These are phyloP conservation scores for Fusarium staphyleae DNA, from an alignment of 2,329 filamentous ascomycete genomes.

Conservation along the genomic window DNA sequence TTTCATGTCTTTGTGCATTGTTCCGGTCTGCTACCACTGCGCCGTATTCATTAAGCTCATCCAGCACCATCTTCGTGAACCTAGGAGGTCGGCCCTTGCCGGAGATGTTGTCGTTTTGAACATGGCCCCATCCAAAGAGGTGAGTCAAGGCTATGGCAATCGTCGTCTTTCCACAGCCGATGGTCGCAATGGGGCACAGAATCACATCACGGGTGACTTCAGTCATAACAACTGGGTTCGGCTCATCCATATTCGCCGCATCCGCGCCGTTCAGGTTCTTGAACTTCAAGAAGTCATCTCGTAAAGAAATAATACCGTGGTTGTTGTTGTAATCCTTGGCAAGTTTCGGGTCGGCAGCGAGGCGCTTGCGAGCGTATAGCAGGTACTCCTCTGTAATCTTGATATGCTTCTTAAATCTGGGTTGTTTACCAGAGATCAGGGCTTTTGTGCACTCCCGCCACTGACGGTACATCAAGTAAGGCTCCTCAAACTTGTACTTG, in stretches of 20 bases:
- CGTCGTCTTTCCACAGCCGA: constrained; percentile 97
- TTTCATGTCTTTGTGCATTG: constrained; percentile 88
- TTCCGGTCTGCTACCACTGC: constrained; percentile 93
- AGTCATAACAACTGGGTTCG: constrained; percentile 53
- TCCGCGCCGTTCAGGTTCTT: constrained; percentile 88
- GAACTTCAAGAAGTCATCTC: constrained; percentile 84
- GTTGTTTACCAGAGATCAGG: constrained; percentile 76
- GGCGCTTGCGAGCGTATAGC: constrained; percentile 75
- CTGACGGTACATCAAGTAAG: constrained; percentile 97
- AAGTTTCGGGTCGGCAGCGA: constrained; percentile 72
- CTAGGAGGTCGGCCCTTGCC: constrained; percentile 77
- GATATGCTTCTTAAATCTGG: constrained; percentile 84
- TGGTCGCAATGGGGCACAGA: constrained; percentile 88
- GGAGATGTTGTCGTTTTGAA: constrained; percentile 96
- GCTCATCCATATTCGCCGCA: constrained; percentile 77
- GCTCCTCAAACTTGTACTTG: constrained; percentile 99
- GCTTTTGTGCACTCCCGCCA: constrained; percentile 98
- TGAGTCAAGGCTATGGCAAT: constrained; percentile 80
- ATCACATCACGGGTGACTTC: constrained; percentile 74
- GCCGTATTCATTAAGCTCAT: constrained; percentile 67
- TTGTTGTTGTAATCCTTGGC: constrained; percentile 80
- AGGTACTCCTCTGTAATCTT: constrained; percentile 93
- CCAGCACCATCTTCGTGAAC: constrained; percentile 76
- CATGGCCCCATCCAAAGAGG: constrained; percentile 89
- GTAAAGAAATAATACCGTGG: constrained; percentile 91